Percentiles rank a stretch among this genome's conserved stretches.
Evolutionary conservation across 2,329 filamentous ascomycete genomes (phyloP).

Genomic region (Talaromyces amestolkiae): DNA sequence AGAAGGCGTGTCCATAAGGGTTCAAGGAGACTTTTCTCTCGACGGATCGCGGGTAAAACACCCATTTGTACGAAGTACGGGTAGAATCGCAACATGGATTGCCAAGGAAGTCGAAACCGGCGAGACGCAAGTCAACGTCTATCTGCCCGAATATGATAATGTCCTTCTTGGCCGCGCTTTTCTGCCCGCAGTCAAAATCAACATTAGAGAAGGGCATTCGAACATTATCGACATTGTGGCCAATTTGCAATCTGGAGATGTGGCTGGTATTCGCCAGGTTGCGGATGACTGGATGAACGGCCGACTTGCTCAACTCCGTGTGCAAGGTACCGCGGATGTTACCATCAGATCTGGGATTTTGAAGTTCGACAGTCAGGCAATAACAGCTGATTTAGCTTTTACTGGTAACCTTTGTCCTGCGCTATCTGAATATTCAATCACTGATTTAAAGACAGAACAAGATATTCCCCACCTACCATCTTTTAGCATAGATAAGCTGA

Average conservation of each 20-base stretch:
- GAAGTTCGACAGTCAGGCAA: conserved; percentile 70
- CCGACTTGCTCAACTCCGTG: conserved; percentile 65
- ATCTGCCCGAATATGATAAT: conserved; percentile 78
- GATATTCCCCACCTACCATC: conserved; percentile 74
- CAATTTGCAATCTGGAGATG: conserved; percentile 71
- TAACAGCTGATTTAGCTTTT: conserved; percentile 74
- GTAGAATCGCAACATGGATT: conserved; percentile 75
- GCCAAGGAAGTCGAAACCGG: conserved; percentile 72
- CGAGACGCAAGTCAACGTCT: conserved; percentile 70
- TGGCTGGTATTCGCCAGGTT: conserved; percentile 72
- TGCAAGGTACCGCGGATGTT: conserved; percentile 72
- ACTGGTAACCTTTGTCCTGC: conserved; percentile 68
- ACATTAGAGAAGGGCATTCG: conserved; percentile 71
- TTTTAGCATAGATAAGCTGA: conserved; percentile 78
- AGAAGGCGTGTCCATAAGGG: conserved; percentile 71
- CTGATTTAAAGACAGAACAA: conserved; percentile 37
- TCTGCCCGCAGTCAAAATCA: conserved; percentile 72
- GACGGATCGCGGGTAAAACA: conserved; percentile 74
- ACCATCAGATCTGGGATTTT: conserved; percentile 76
- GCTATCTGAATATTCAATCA: background rate
- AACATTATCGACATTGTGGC: conserved; percentile 77
- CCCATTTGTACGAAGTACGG: conserved; percentile 69
- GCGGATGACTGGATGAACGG: conserved; percentile 88
- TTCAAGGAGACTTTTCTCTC: conserved; percentile 78
- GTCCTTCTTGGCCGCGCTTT: conserved; percentile 72